phyloP scores from a whole-genome alignment of 2,329 filamentous ascomycete genomes.

The Epicoccum nigrum region DNA sequence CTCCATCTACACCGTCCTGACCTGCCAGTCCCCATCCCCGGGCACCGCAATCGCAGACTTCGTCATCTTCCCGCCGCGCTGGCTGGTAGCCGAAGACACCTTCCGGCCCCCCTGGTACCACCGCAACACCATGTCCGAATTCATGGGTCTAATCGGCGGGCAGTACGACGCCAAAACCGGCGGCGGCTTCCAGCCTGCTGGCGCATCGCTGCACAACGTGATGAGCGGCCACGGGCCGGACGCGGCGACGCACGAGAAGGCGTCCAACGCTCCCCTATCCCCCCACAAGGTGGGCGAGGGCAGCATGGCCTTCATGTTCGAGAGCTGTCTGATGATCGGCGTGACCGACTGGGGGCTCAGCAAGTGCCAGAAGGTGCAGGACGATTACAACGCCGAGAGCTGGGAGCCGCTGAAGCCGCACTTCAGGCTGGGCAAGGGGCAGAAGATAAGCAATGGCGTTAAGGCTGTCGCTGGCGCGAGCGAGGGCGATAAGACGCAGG shows the following conservation, averaged over 20 bases:
- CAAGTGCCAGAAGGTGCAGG: slow-evolving; percentile 72
- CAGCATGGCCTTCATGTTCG: slow-evolving; percentile 73
- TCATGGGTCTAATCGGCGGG: slow-evolving; percentile 69
- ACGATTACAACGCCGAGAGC: slow-evolving; percentile 79
- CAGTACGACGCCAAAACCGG: slow-evolving; percentile 66
- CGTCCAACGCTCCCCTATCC: slow-evolving; percentile 60
- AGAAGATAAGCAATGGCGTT: slow-evolving; percentile 37
- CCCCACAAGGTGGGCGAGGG: slow-evolving; percentile 67
- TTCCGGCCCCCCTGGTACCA: slow-evolving; percentile 77
- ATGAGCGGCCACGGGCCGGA: slow-evolving; percentile 76
- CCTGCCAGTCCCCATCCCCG: slow-evolving; percentile 63
- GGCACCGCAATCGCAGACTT: slow-evolving; percentile 70
- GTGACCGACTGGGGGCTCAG: slow-evolving; percentile 75
- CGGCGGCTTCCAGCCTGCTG: slow-evolving; percentile 66
- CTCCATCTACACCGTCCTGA: slow-evolving; percentile 70
- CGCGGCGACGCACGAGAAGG: slow-evolving; percentile 63
- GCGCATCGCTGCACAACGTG: slow-evolving; percentile 71
- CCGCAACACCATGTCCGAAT: slow-evolving; percentile 72
- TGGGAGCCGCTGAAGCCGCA: slow-evolving; percentile 66
- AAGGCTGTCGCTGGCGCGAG: slow-evolving; percentile 20
- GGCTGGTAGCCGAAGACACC: slow-evolving; percentile 72
- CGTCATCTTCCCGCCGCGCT: slow-evolving; percentile 74
- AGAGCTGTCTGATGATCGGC: slow-evolving; percentile 70
- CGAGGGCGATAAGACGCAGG: slow-evolving; percentile 30
- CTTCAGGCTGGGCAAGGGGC: slow-evolving; percentile 47